Evolutionary conservation across 257 asterid species (phyloP), one percentile per base, ranked within the genome.

Genomic region (Scutellaria minor): DNA sequence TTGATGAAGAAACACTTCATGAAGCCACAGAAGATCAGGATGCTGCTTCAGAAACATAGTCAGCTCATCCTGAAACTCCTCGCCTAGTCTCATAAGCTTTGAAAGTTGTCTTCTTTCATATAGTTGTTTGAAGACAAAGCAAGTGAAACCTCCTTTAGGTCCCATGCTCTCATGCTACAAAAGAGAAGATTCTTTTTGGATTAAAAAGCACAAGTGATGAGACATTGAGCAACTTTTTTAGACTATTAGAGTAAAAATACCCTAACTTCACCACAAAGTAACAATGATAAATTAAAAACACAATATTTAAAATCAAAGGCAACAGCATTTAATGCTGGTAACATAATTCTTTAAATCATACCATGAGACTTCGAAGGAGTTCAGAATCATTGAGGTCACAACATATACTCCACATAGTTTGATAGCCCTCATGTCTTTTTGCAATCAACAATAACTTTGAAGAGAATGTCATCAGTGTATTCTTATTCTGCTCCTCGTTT

Each of bases 21-120:
- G 97, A 83, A 91, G 98, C 98, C 97, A 93, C 68, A 83, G 90
- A 66, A 89, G 91, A 74, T 91, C 90, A 20, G 87, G 89, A 78
- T 88, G 87, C 66, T 80, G 89, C 84, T 83, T 86, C 79, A 91
- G 84, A 81, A 89, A 93, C 27, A 78, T 80, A 76, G 90, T 79
- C 27, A 93, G 84, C 74, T 86, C 96, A 55, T 88, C 96, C 68
- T 79, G 91, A 80, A 93, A 93, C 83, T 93, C 96, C 78, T 93
- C 97, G 22, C 98, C 97, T 71, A 88, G 87, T 82, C 96, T 91
- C 84, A 91, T 79, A 69, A 93, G 96, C 85, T 85, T 91, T 2
- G 91, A 81, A 51, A 83, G 85, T 61, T 93, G 96, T 77, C 79
- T 87, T 78, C 73, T 85, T 45, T 82, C 92, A 68, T 85, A 87